These are phyloP conservation scores for Amphirosellinia nigrospora DNA, from an alignment of 495 filamentous ascomycete species.

Conservation along the genomic window DNA sequence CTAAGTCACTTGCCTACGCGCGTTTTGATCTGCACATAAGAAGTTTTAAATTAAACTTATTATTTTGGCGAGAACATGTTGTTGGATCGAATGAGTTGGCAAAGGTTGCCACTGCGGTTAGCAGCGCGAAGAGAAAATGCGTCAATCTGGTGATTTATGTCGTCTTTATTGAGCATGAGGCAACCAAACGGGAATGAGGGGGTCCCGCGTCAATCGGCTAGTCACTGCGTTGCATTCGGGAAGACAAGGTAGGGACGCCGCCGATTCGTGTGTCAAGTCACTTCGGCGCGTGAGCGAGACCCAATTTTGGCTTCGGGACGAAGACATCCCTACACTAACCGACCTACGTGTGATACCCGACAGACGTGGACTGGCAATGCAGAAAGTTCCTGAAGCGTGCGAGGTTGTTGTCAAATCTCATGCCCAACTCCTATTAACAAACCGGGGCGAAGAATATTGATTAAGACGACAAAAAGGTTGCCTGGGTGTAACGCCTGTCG, in stretches of 20 bases:
- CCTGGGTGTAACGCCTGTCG: not conserved
- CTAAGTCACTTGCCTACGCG: not conserved
- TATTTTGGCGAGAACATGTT: not conserved
- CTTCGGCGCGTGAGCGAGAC: slow-evolving; percentile 13
- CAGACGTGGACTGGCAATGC: slow-evolving; percentile 9
- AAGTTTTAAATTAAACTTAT: not conserved
- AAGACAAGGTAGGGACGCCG: not conserved
- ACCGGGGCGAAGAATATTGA: not conserved
- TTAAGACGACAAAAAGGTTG: not conserved
- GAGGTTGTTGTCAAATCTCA: not conserved
- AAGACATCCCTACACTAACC: not conserved
- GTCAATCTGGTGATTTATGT: slow-evolving; percentile 8
- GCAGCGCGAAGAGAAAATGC: not conserved
- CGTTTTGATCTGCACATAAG: not conserved
- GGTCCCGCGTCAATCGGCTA: slow-evolving; percentile 7
- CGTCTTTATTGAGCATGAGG: slow-evolving; percentile 8
- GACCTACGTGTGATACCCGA: not conserved
- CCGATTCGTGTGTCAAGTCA: slow-evolving; percentile 19
- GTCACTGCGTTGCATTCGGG: not conserved
- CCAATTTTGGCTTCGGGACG: slow-evolving; percentile 1
- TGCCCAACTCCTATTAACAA: slow-evolving; percentile 6
- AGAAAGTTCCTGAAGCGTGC: not conserved
- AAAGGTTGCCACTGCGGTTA: slow-evolving; percentile 5
- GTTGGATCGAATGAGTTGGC: slow-evolving; percentile 10
- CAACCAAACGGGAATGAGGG: slow-evolving; percentile 9